phyloP scores from a whole-genome alignment of 257 asterid genomes.

The Fraxinus americana region DNA sequence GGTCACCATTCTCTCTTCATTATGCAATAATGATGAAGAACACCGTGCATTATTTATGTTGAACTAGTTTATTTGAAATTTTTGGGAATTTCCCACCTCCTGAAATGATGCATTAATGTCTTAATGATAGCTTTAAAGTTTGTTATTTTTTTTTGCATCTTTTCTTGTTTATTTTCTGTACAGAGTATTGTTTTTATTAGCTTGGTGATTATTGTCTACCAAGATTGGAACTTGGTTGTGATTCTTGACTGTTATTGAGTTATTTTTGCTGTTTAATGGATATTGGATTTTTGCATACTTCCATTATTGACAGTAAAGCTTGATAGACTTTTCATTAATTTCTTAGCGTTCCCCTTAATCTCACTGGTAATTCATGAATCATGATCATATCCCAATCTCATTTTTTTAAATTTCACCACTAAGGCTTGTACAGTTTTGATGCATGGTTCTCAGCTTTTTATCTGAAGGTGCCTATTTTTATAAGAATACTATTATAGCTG shows the following conservation, averaged over 20 bases:
- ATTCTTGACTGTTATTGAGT: too few relatives aligned
- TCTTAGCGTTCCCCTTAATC: too few relatives aligned
- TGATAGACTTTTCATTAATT: too few relatives aligned
- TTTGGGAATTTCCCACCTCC: not conserved
- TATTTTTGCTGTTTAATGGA: too few relatives aligned
- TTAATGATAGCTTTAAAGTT: not conserved
- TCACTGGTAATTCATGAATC: too few relatives aligned
- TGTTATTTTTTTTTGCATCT: not conserved
- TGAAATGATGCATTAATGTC: not conserved
- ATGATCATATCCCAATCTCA: too few relatives aligned
- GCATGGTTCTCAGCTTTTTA: not conserved
- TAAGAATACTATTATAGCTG: slow-evolving; percentile 1
- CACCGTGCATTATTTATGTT: not conserved
- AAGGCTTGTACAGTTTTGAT: not conserved
- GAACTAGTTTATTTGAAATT: not conserved
- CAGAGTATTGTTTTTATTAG: too few relatives aligned
- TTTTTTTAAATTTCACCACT: slow-evolving; percentile 1
- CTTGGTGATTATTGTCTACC: too few relatives aligned
- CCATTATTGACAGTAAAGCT: too few relatives aligned
- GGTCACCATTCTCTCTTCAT: not conserved
- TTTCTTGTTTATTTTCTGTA: too few relatives aligned
- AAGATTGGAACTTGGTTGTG: too few relatives aligned
- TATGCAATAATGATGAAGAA: not conserved
- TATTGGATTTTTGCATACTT: too few relatives aligned
- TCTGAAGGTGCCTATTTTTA: slow-evolving; percentile 3